Evolutionary conservation across 2,329 filamentous ascomycete species (phyloP), one percentile per base, ranked within the genome.

Genomic region (Cyanodermella asteris): DNA sequence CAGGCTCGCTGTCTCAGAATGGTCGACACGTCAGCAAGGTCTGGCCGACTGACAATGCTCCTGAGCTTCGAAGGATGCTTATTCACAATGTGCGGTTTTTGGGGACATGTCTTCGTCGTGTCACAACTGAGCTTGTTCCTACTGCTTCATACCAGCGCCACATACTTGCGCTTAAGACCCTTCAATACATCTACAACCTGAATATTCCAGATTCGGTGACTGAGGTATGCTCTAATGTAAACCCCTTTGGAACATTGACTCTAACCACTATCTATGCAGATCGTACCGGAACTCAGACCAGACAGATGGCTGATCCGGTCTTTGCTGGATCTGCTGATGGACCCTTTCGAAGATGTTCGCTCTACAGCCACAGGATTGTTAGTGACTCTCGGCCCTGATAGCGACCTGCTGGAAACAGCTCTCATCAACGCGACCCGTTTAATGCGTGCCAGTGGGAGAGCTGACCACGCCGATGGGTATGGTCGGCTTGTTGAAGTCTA

Each of bases 121-220:
- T n/a, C n/a, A n/a, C n/a, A n/a, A n/a, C n/a, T n/a, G 81, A 94
- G 38, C 52, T 97, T 13, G 62, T 67, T 3, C 71, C 81, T 3
- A 82, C 74, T 1, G 69, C 77, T 10, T 87, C 82, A 7, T 97
- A 94, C 41, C 82, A 91, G 42, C 66, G 81, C 5, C 84, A 91
- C 36, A 75, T 82, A 23, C 76, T 75, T 3, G 69, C 78, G 3
- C 47, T 94, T 5, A 80, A 72, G 39, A 68, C 73, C 1, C 48
- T 84, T 15, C 55, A 54, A 1, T 72, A 26, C 51, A 84, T n/a
- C 47, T 81, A 5, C 64, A 64, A 30, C n/a, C n/a, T n/a, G n/a
- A n/a, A n/a, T n/a, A n/a, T n/a, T n/a, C n/a, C n/a, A n/a, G n/a
- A n/a, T n/a, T n/a, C n/a, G n/a, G n/a, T n/a, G n/a, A n/a, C n/a